These are phyloP conservation scores for Phylloporus sp. DNA, from an alignment of 768 basidiomycete genomes.

Conservation along the genomic window DNA sequence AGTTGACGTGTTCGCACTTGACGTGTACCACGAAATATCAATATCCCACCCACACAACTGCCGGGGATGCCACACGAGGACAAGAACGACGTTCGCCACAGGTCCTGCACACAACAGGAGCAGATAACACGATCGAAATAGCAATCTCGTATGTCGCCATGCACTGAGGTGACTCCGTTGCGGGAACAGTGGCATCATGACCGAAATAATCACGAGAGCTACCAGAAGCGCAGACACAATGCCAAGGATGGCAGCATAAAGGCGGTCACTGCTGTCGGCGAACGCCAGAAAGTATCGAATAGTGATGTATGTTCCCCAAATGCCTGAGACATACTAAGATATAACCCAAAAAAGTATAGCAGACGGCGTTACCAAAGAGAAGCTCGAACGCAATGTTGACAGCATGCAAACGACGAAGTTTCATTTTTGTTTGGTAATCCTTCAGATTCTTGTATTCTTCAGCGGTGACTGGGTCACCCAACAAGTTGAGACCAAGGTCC, in stretches of 20 bases:
- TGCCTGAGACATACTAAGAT: conserved; percentile 32
- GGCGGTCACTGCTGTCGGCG: conserved; percentile 39
- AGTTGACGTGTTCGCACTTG: conserved; percentile 19
- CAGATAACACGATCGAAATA: conserved; percentile 42
- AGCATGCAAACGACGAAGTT: conserved; percentile 34
- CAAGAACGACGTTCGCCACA: conserved; percentile 50
- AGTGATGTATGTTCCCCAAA: conserved; percentile 60
- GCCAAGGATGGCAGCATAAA: conserved; percentile 30
- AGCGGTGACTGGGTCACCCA: conserved; percentile 29
- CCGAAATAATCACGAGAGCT: conserved; percentile 32
- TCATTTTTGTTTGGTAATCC: conserved; percentile 27
- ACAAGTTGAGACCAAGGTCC: conserved; percentile 28
- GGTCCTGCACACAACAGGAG: conserved; percentile 50
- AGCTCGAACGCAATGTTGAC: conserved; percentile 27
- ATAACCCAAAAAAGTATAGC: neutral
- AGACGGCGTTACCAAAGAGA: conserved; percentile 34
- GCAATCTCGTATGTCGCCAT: conserved; percentile 11
- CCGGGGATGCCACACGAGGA: conserved; percentile 49
- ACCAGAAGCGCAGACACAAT: conserved; percentile 21
- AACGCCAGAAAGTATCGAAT: conserved; percentile 66
- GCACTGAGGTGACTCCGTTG: conserved; percentile 14
- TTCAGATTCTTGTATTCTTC: conserved; percentile 30
- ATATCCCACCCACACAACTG: conserved; percentile 60
- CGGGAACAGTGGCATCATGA: conserved; percentile 38
- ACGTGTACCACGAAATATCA: conserved; percentile 62